These are phyloP conservation scores for Neurospora crassa DNA, from an alignment of 2,329 filamentous ascomycete species.

Conservation along the genomic window DNA sequence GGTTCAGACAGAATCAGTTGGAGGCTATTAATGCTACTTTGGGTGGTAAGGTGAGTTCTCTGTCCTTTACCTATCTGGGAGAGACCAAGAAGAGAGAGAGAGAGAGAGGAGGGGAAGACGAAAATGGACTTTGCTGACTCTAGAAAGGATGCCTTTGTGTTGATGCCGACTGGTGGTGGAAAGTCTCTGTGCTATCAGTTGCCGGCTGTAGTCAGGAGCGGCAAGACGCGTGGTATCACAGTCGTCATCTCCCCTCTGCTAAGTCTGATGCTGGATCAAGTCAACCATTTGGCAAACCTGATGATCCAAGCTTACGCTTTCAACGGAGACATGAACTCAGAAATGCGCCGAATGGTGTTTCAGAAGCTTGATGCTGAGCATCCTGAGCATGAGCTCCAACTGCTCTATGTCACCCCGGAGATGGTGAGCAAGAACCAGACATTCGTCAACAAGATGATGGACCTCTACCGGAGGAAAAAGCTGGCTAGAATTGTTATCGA, in stretches of 20 bases:
- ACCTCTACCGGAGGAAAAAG: constrained; percentile 58
- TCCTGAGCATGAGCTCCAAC: constrained; percentile 68
- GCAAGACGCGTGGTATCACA: constrained; percentile 76
- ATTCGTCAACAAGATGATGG: constrained; percentile 56
- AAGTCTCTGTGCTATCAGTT: constrained; percentile 99
- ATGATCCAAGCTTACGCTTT: constrained; percentile 72
- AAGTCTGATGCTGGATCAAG: constrained; percentile 96
- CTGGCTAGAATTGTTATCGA: constrained; percentile 92
- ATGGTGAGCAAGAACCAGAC: constrained; percentile 78
- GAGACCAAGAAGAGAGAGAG: background rate
- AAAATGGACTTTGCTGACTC: too few species aligned
- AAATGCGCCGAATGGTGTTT: constrained; percentile 58
- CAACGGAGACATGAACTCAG: constrained; percentile 62
- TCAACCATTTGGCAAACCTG: constrained; percentile 66
- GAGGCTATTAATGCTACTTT: constrained; percentile 94
- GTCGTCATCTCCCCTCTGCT: constrained; percentile 91
- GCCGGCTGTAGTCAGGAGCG: constrained; percentile 72
- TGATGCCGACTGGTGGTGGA: constrained; percentile 96
- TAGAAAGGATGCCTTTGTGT: constrained; percentile 55
- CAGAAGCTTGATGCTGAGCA: constrained; percentile 49
- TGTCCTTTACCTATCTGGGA: background rate
- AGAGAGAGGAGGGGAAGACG: too few species aligned
- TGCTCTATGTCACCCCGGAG: constrained; percentile 93
- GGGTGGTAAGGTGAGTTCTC: constrained; percentile 44
- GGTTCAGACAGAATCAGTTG: constrained; percentile 84